Evolutionary conservation across 2,329 filamentous ascomycete genomes (phyloP).

Genomic region (Proliferodiscus dingleyae): DNA sequence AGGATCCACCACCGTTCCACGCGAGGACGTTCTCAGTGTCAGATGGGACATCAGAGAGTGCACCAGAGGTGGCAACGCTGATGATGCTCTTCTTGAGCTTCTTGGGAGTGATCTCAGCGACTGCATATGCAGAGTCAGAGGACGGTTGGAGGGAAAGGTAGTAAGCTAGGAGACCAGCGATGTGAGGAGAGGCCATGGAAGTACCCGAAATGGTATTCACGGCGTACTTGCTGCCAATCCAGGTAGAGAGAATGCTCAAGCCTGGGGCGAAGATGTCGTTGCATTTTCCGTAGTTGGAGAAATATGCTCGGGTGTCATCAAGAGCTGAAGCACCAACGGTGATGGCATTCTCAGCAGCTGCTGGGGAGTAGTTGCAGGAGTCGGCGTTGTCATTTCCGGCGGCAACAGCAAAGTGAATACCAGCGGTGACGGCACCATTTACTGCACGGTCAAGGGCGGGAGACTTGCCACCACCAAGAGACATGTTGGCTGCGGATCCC

Average conservation of each 20-base stretch:
- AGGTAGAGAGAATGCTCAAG: conserved; percentile 94
- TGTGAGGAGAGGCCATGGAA: conserved; percentile 97
- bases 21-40: conserved; percentile 93
- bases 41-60: conserved; percentile 74
- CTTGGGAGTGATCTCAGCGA: conserved; percentile 84
- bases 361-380: conserved; percentile 98
- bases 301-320: conserved; percentile 94
- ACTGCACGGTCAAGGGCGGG: conserved; percentile 85
- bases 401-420: conserved; percentile 96
- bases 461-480: conserved; percentile 95
- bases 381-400: conserved; percentile 98
- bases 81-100: conserved; percentile 90
- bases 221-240: conserved; percentile 94
- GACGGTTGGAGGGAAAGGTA: conserved; percentile 93
- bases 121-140: conserved; percentile 83
- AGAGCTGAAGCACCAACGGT: conserved; percentile 95
- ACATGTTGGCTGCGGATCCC: conserved; percentile 99
- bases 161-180: conserved; percentile 95
- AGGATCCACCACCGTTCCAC: conserved; percentile 95
- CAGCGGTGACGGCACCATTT: conserved; percentile 85
- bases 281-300: conserved; percentile 99
- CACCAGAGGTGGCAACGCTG: conserved; percentile 71
- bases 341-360: conserved; percentile 83
- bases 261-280: conserved; percentile 98
- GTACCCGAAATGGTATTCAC: conserved; percentile 99